phyloP scores from a whole-genome alignment of 305 asterid genomes.

The Solanum aculeatissimum region DNA sequence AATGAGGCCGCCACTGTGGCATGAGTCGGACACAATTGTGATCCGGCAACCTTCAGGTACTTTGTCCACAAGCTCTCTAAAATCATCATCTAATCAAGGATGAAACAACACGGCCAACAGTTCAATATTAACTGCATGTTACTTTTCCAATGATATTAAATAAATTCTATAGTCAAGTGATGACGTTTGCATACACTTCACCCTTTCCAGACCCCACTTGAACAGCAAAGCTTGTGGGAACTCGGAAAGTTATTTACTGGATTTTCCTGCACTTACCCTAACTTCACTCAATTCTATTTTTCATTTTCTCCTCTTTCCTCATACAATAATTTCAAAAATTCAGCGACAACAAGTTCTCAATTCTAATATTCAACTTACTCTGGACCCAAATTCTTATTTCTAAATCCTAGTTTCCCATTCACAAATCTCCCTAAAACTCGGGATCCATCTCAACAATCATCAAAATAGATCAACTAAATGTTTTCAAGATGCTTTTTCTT shows the following conservation, averaged over 20 bases:
- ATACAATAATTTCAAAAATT: not conserved
- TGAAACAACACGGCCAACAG: not conserved
- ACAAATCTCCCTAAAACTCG: not conserved
- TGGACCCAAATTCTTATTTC: not conserved
- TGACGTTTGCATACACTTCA: not conserved
- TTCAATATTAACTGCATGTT: not conserved
- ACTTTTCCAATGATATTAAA: not conserved
- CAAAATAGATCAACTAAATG: not conserved
- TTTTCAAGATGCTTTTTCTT: not conserved
- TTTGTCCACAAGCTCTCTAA: slow-evolving; percentile 78
- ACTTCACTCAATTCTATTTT: not conserved
- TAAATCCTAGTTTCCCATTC: not conserved
- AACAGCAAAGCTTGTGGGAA: not conserved
- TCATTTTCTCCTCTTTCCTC: not conserved
- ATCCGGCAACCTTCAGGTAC: slow-evolving; percentile 72
- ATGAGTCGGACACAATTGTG: slow-evolving; percentile 85
- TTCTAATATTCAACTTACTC: not conserved
- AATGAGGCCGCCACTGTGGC: slow-evolving; percentile 96
- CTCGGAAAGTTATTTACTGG: not conserved
- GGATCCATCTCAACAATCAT: not conserved
- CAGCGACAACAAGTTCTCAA: not conserved
- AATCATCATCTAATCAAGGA: slow-evolving; percentile 66
- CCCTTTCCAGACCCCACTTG: not conserved
- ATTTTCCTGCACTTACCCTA: not conserved
- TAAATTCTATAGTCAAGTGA: not conserved